Evolutionary conservation across 2,329 filamentous ascomycete species (phyloP).

Genomic region (Hyphodiscus sp.): DNA sequence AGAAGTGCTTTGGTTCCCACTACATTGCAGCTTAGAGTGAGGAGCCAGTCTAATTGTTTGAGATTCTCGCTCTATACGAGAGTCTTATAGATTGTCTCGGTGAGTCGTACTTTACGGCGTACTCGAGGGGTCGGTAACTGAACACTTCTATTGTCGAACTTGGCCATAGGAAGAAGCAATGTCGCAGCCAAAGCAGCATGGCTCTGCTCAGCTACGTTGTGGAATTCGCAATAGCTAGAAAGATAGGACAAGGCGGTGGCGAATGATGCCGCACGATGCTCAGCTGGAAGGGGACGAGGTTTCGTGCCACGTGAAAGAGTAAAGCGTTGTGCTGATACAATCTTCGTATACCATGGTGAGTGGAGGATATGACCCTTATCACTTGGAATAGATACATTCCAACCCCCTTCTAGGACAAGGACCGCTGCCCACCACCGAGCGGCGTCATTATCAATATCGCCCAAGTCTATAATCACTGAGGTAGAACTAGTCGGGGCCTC

Average conservation of each 20-base stretch:
- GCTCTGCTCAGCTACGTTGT: conserved; percentile 22
- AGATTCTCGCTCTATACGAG: conserved; percentile 8
- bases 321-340: conserved; percentile 16
- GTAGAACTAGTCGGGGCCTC: conserved; percentile 1
- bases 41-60: conserved; percentile 9
- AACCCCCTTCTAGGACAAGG: conserved; percentile 22
- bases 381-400: conserved; percentile 20
- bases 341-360: conserved; percentile 21
- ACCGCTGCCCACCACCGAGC: conserved; percentile 29
- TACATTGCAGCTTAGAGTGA: conserved; percentile 20
- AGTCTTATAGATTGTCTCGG: conserved; percentile 2
- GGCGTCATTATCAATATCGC: conserved; percentile 21
- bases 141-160: conserved; percentile 18
- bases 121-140: conserved; percentile 13
- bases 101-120: conserved; percentile 10
- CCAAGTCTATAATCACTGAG: conserved; percentile 18
- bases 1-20: conserved; percentile 19
- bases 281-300: conserved; percentile 9
- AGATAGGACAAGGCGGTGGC: conserved; percentile 23
- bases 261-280: conserved; percentile 18
- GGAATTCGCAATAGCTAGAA: conserved; percentile 23
- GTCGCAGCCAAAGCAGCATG: conserved; percentile 27
- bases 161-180: conserved; percentile 26
- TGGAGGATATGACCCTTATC: conserved; percentile 19
- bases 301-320: conserved; percentile 11